Base-by-base conservation (phyloP, 306 rosid species). In the Cucurbita maxima region DNA sequence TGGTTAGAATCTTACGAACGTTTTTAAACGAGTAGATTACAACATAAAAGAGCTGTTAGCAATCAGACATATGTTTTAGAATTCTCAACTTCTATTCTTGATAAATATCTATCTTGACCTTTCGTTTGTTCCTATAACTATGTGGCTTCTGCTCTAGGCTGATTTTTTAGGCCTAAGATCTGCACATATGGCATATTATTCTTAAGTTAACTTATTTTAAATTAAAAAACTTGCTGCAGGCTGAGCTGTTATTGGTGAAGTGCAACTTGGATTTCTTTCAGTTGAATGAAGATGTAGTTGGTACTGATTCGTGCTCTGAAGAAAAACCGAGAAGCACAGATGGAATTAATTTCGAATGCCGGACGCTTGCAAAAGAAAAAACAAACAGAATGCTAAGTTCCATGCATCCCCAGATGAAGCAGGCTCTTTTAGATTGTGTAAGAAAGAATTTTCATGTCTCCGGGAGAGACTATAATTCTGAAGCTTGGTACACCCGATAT, bases 241-340 rank as follows among this genome's bases (percentile, higher is more conserved):
- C 86, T 20, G 87, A 88, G 78, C 73, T 83, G 19, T 74, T 94
- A 70, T 83, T 84, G 91, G 76, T 81, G 20, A 75, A 61, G 74
- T 91, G 97, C 85, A 79, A 80, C 83, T 78, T 81, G 76, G 96
- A 87, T 76, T 83, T 89, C 75, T 76, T 76, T 74, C 85, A 76
- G 76, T 79, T 84, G 80, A 83, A 77, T 77, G 83, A 85, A 77
- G 80, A 80, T 72, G 36, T 75, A 3, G 81, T 71, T 63, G 84
- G 80, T 75, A 66, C 73, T 61, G 83, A 78, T 38, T 73, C 79
- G n/a, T 81, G 89, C 83, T 79, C 78, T 14, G 73, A 72, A 48
- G 89, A 85, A 75, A 73, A 72, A 59, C 73, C 75, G 14, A 12
- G 83, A 40, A 74, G 20, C 41, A 44, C 71, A 36, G 68, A 64